phyloP scores from a whole-genome alignment of 2,329 filamentous ascomycete species.

The Alternaria triticimaculans region DNA sequence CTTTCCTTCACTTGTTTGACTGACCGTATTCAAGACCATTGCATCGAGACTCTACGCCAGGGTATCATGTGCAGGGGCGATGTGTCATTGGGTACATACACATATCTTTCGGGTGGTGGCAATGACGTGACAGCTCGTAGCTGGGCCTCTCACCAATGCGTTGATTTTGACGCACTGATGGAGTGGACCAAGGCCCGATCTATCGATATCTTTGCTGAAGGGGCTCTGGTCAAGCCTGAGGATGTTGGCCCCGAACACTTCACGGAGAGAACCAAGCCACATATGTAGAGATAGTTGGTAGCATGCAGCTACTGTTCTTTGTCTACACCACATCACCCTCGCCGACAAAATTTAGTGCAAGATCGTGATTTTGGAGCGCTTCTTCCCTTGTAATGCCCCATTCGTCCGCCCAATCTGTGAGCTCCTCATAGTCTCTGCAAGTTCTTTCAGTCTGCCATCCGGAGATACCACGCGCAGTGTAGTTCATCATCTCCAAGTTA shows the following conservation, averaged over 20 bases:
- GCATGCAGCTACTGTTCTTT: no score
- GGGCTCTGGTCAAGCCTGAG: not conserved
- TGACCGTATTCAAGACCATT: not conserved
- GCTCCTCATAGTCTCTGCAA: not conserved
- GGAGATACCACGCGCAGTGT: not conserved
- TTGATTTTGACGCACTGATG: not conserved
- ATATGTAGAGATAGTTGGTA: not conserved
- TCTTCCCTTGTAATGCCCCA: not conserved
- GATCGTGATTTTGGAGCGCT: not conserved
- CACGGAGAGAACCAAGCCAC: not conserved
- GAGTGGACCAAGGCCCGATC: not conserved
- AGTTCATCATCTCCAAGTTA: not conserved
- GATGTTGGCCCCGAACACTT: not conserved
- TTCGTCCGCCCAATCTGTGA: not conserved
- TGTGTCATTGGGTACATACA: not conserved
- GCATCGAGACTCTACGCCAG: not conserved
- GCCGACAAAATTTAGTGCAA: not conserved
- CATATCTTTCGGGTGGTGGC: not conserved
- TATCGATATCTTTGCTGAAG: not conserved
- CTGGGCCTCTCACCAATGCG: not conserved
- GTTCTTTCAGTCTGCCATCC: not conserved
- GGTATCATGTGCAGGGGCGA: not conserved
- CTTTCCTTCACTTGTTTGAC: no score
- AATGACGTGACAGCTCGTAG: not conserved
- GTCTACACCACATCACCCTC: no score